phyloP scores from a whole-genome alignment of 352 stramenopile genomes.

The Pythium scleroteichum region DNA sequence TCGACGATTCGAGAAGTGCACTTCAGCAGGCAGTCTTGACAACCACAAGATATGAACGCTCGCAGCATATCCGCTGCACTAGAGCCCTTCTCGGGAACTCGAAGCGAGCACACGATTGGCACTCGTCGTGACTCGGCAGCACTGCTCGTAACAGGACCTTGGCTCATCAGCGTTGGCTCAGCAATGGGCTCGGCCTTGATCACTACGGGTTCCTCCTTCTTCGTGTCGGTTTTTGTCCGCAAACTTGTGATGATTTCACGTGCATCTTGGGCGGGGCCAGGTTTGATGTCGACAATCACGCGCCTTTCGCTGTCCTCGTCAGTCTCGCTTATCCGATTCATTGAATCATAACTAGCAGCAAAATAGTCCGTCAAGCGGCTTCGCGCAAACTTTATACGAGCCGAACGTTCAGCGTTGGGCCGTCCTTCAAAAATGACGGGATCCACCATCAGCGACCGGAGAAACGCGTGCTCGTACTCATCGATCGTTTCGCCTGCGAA shows the following conservation, averaged over 20 bases:
- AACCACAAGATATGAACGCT: conserved; percentile 25
- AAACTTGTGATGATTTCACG: background rate
- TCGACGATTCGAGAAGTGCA: conserved; percentile 24
- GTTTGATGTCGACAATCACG: background rate
- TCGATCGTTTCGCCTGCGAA: conserved; percentile 32
- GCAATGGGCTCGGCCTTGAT: conserved; percentile 1
- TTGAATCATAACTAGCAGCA: too few species aligned
- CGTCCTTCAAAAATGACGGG: background rate
- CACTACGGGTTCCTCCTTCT: background rate
- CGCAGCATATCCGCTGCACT: background rate
- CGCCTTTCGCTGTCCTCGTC: too few species aligned
- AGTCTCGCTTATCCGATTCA: too few species aligned
- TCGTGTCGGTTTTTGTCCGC: too few species aligned
- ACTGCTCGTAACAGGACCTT: too few species aligned
- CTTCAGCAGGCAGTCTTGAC: conserved; percentile 22
- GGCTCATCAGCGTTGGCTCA: too few species aligned
- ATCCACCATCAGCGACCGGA: background rate
- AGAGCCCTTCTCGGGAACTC: background rate
- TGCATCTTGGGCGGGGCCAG: background rate
- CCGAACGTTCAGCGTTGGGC: conserved; percentile 6
- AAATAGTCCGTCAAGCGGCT: too few species aligned
- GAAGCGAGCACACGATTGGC: background rate
- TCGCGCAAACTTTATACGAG: background rate
- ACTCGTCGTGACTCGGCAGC: too few species aligned
- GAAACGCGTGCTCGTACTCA: conserved; percentile 35